phyloP scores from a whole-genome alignment of 805 yeast species.

The Candida stauntonica region DNA sequence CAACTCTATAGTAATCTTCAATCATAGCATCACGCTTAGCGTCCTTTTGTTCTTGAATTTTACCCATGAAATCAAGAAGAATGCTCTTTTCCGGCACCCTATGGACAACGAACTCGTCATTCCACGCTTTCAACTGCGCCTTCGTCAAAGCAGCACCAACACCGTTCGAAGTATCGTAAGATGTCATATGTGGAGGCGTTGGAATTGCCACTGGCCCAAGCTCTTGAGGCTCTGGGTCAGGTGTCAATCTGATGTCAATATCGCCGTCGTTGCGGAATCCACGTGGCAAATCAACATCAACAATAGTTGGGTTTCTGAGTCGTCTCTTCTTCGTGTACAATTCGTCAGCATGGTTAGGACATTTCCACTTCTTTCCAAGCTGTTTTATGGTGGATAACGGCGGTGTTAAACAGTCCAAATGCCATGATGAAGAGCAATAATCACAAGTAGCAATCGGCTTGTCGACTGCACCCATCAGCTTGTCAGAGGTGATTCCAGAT shows the following conservation, averaged over 20 bases:
- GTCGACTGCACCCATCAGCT: slow-evolving; percentile 38
- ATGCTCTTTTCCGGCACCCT: slow-evolving; percentile 66
- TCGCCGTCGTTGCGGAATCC: slow-evolving; percentile 52
- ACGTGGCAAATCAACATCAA: slow-evolving; percentile 52
- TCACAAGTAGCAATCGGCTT: slow-evolving; percentile 70
- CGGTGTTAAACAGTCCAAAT: slow-evolving; percentile 77
- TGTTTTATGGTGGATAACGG: slow-evolving; percentile 72
- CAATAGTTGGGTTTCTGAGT: slow-evolving; percentile 44
- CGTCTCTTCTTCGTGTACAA: slow-evolving; percentile 37
- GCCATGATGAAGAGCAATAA: slow-evolving; percentile 81
- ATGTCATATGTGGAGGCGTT: slow-evolving; percentile 34
- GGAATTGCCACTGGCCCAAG: slow-evolving; percentile 27
- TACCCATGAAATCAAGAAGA: slow-evolving; percentile 61
- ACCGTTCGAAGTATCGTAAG: slow-evolving; percentile 31
- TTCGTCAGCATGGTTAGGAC: slow-evolving; percentile 70
- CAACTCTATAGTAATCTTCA: slow-evolving; percentile 31
- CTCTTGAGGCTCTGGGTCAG: slow-evolving; percentile 30
- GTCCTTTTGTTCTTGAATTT: slow-evolving; percentile 35
- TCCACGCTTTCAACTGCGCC: slow-evolving; percentile 24
- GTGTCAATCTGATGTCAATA: slow-evolving; percentile 48
- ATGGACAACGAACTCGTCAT: slow-evolving; percentile 46
- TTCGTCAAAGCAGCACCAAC: slow-evolving; percentile 31
- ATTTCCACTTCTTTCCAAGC: slow-evolving; percentile 80
- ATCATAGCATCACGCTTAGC: slow-evolving; percentile 30
- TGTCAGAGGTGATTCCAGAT: slow-evolving; percentile 50